These are phyloP conservation scores for Pseudonitzschia delicatissima DNA, from an alignment of 108 stramenopile genomes.

Conservation along the genomic window DNA sequence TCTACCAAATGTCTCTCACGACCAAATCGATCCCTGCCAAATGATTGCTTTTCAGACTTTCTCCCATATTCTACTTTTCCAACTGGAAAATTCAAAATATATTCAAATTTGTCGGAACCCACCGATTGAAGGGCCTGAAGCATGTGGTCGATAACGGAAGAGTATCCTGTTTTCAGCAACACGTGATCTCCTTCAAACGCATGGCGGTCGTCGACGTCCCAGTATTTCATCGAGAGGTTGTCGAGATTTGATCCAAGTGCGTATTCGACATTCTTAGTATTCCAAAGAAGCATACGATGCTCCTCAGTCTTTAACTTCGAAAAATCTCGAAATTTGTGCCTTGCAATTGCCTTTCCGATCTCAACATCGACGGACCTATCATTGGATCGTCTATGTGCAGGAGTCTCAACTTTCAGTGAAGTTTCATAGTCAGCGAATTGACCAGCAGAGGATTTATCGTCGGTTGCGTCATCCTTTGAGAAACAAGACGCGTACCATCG, in stretches of 20 bases:
- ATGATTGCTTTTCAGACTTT: constrained; percentile 36
- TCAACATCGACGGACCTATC: constrained; percentile 48
- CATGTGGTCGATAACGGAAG: constrained; percentile 41
- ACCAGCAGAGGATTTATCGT: background rate
- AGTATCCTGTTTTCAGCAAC: constrained; percentile 64
- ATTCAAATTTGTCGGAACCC: constrained; percentile 45
- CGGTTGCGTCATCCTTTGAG: background rate
- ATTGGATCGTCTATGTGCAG: constrained; percentile 48
- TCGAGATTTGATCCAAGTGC: constrained; percentile 53
- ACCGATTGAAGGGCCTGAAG: constrained; percentile 23
- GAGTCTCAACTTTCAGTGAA: constrained; percentile 12
- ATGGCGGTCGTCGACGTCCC: constrained; percentile 80
- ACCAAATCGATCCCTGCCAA: constrained; percentile 7
- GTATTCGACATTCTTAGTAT: constrained; percentile 72
- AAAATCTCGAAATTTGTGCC: constrained; percentile 34
- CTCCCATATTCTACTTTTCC: constrained; percentile 53
- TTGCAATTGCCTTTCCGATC: constrained; percentile 43
- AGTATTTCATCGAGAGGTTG: constrained; percentile 65
- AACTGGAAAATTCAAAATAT: constrained; percentile 42
- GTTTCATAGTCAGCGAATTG: background rate
- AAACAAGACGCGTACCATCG: constrained; percentile 47
- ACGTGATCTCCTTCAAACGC: constrained; percentile 86
- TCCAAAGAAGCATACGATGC: constrained; percentile 67
- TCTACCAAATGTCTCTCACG: constrained; percentile 23
- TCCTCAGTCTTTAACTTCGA: constrained; percentile 42